These are phyloP conservation scores for Byssothecium circinans DNA, from an alignment of 2,329 filamentous ascomycete species.

Conservation along the genomic window DNA sequence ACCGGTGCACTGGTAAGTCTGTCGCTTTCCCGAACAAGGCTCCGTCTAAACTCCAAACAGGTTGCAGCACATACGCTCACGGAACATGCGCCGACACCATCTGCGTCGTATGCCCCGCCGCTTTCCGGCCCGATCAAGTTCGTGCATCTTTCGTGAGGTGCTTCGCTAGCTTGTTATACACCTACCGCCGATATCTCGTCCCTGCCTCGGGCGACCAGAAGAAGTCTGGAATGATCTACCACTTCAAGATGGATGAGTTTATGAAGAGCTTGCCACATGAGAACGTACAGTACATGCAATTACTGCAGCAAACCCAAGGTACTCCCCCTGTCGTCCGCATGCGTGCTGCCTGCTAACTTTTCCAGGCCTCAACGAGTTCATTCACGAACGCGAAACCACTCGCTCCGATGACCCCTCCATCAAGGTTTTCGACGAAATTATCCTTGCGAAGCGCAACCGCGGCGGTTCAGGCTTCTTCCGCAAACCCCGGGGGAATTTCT, in stretches of 20 bases:
- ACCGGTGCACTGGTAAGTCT: conserved; percentile 64
- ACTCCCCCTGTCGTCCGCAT: conserved; percentile 13
- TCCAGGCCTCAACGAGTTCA: conserved; percentile 76
- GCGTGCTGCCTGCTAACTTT: conserved; percentile 11
- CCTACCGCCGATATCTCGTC: conserved; percentile 65
- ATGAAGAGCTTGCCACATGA: conserved; percentile 65
- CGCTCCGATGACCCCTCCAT: conserved; percentile 65
- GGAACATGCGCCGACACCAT: conserved; percentile 62
- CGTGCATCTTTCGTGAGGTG: conserved; percentile 69
- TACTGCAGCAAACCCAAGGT: conserved; percentile 67
- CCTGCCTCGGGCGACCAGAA: conserved; percentile 63
- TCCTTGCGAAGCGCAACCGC: conserved; percentile 73
- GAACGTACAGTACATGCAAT: conserved; percentile 64
- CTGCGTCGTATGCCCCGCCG: conserved; percentile 66
- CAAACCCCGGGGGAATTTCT: conserved; percentile 61
- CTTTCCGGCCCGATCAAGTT: conserved; percentile 67
- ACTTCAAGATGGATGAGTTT: conserved; percentile 69
- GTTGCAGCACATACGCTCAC: conserved; percentile 61
- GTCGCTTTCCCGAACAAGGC: conserved; percentile 5
- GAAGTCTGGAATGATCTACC: conserved; percentile 63
- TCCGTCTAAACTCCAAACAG: conserved; percentile 37
- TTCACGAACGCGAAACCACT: conserved; percentile 74
- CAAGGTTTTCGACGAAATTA: conserved; percentile 81
- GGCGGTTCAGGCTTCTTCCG: conserved; percentile 68
- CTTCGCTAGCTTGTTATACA: conserved; percentile 70